Base-by-base conservation (phyloP, 1,284 basidiomycete genomes). In the Fomitiporia mediterranea region DNA sequence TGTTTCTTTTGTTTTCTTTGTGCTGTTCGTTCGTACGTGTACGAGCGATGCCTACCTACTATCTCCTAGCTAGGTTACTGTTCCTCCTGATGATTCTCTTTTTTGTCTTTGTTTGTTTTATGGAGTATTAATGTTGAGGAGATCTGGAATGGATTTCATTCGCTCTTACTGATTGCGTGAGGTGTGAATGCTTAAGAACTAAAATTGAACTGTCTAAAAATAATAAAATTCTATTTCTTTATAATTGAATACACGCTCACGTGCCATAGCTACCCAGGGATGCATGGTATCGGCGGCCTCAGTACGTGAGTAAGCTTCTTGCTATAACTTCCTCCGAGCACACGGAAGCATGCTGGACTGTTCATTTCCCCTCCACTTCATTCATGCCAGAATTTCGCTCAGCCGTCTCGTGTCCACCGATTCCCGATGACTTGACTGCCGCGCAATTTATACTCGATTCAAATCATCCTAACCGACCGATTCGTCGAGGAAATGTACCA, bases 361-460 rank as follows among this genome's bases (percentile, higher is more conserved):
- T n/a, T n/a, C n/a, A n/a, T n/a, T n/a, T n/a, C n/a, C n/a, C n/a
- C n/a, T n/a, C n/a, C n/a, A n/a, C n/a, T n/a, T n/a, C n/a, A n/a
- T n/a, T n/a, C n/a, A 78, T 78, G 76, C 57, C 74, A 44, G 74
- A 80, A 62, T 79, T 83, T 56, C 68, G 67, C 21, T 70, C 71
- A 23, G 61, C 68, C 15, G 65, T 61, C 42, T 65, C 74, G 42
- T 67, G 81, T 23, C 75, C 77, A 11, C 61, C 65, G 57, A 81
- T 89, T 58, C 89, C 88, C 11, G 84, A 88, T 65, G 71, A 90
- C 68, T 69, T 90, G 52, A 84, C 84, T 8, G 74, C 91, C 23
- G 77, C 83, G 2, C 89, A 91, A 69, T 91, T 91, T 67, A 74
- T 90, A 43, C 75, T 91, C 30, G 82, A 85, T 62, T 66, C 67